Base-by-base conservation (phyloP, 1,139 yeast genomes). In the Diutina sp. region DNA sequence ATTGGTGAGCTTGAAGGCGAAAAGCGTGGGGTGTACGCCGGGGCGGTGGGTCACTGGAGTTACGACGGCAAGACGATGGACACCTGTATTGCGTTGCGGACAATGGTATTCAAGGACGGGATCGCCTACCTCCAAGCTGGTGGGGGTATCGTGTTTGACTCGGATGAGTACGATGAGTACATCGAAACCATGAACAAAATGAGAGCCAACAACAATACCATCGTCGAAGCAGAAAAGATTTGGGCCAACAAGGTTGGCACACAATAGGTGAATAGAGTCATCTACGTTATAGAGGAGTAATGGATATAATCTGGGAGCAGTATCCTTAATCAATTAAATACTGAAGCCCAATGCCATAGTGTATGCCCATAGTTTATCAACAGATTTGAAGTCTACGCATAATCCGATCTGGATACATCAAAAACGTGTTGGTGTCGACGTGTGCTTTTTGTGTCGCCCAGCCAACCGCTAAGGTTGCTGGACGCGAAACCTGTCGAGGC, bases 1-100 rank as follows among this genome's bases (percentile, higher is more conserved):
- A 90, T 93, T 65, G 87, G 87, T 35, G 96, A 89, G 67, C 74
- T 93, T 56, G 99, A 93, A 68, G 78, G 82, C 61, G 98, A 93
- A 67, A 89, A 90, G 66, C 80, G 99, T 66, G 99, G 99, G 51
- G 91, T 91, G 14, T 93, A 93, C 67, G 99, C 99, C 1, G 99
- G 99, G 61, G 99, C 99, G 1, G 97, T 93, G n/a, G 99, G 99
- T 11, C 87, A 88, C 69, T 93, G 97, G 97, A 91, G 96, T 1
- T 93, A 90, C 67, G 96, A 90, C 65, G 90, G 95, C 18, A 83
- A 82, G 64, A 80, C 90, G 32, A 93, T 93, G 98, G 95, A 93
- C 67, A 93, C 98, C 0, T 93, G 99, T 72, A 93, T 93, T 67
- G 99, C 99, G 0, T 76, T 93, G 63, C 82, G 99, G 72, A 93